Percentiles rank a stretch among this genome's conserved stretches.
These are phyloP conservation scores for Fonsecaea erecta DNA, from an alignment of 2,329 filamentous ascomycete genomes.

Conservation along the genomic window DNA sequence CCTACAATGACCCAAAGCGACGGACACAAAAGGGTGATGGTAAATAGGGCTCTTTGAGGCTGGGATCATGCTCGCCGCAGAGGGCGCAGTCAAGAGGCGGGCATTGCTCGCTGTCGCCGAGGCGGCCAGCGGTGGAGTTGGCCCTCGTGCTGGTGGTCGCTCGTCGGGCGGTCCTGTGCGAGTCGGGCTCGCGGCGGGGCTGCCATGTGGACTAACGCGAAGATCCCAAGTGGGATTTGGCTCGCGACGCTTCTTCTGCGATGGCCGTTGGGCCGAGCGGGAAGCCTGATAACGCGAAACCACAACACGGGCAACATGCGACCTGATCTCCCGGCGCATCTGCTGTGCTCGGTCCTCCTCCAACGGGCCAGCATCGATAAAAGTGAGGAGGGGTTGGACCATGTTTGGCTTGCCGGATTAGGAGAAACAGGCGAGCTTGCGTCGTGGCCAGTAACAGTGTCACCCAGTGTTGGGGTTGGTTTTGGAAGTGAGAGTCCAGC, in stretches of 20 bases:
- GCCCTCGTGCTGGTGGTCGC: background rate
- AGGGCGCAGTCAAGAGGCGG: background rate
- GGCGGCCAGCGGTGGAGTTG: background rate
- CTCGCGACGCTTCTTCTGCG: background rate
- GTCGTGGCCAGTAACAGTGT: background rate
- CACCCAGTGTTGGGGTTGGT: too few species aligned
- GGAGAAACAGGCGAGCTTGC: background rate
- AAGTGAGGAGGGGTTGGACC: constrained; percentile 5
- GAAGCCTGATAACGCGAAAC: background rate
- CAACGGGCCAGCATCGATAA: constrained; percentile 12
- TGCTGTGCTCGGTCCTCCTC: constrained; percentile 1
- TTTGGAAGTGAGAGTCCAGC: background rate
- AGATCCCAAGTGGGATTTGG: constrained; percentile 12
- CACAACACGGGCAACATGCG: constrained; percentile 11
- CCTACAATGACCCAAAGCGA: constrained; percentile 21
- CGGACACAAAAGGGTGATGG: constrained; percentile 21
- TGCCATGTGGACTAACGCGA: background rate
- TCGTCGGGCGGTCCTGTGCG: background rate
- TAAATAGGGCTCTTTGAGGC: constrained; percentile 21
- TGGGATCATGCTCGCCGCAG: constrained; percentile 18
- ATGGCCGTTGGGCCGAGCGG: background rate
- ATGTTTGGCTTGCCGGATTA: constrained; percentile 10
- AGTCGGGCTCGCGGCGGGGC: background rate
- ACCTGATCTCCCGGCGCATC: constrained; percentile 18
- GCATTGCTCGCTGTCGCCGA: background rate